Percentiles rank a stretch among this genome's conserved stretches.
Conservation (phyloP, 2,329 filamentous ascomycete genomes). For the Sclerotinia nivalis region DNA sequence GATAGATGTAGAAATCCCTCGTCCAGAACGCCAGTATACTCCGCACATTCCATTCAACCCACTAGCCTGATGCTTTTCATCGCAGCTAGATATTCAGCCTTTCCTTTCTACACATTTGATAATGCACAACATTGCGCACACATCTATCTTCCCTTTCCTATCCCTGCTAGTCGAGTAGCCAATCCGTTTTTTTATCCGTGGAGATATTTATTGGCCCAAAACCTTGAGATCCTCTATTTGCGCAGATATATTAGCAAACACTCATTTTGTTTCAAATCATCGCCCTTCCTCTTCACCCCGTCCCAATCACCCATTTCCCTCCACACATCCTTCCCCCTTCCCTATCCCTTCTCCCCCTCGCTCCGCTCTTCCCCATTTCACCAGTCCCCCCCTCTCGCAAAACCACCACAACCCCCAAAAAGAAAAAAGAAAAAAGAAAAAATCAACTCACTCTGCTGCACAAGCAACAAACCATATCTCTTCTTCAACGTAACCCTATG, state of each 20-base stretch:
- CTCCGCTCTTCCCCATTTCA: too few species aligned
- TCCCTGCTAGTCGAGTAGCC: background rate
- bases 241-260: slow-evolving; percentile 25
- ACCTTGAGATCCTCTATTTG: slow-evolving; percentile 47
- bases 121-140: background rate
- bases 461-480: slow-evolving; percentile 84
- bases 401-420: background rate
- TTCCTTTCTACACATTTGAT: background rate
- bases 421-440: background rate
- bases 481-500: slow-evolving; percentile 95
- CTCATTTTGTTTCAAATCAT: background rate
- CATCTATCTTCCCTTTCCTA: background rate
- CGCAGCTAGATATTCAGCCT: background rate
- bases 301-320: slow-evolving; percentile 14
- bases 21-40: slow-evolving; percentile 22
- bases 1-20: slow-evolving; percentile 9
- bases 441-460: slow-evolving; percentile 63
- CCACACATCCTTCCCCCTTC: slow-evolving; percentile 4
- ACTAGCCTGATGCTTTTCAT: background rate
- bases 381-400: background rate
- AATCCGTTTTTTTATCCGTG: background rate
- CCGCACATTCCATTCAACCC: slow-evolving; percentile 19
- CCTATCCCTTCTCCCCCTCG: background rate
- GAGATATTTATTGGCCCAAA: slow-evolving; percentile 43
- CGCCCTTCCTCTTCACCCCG: slow-evolving; percentile 23